Evolutionary conservation across 805 yeast genomes (phyloP), one percentile per base, ranked within the genome.

Genomic region (Candida railenensis): DNA sequence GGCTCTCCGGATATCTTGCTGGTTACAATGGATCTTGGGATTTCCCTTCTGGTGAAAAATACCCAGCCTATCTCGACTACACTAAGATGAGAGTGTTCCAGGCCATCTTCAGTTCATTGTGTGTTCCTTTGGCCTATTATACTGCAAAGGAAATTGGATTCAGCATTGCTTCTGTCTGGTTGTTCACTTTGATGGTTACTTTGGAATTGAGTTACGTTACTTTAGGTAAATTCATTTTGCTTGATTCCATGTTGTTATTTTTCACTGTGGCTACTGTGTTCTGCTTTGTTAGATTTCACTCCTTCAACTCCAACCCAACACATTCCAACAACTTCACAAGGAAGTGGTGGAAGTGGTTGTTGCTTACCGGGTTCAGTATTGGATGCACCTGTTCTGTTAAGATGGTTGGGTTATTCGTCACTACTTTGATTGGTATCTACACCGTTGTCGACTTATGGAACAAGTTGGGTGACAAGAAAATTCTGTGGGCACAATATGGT

Each of bases 371-470:
- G 53, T 69, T 89, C 44, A 74, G 82, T 40, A 82, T 94, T 58
- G 98, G 99, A 37, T 87, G 94, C 65, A 87, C 91, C 16, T 85
- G 92, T 61, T 86, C 96, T 22, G 96, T 90, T 48, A 94, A 94
- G 69, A 89, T 91, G 96, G 98, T 94, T 48, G 99, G 99, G 57
- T 76, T 92, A 47, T 89, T 94, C 59, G 88, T 89, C 50, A 92
- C 96, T 47, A 66, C 89, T 15, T 71, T 90, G 52, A 90, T 94
- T 46, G 99, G 99, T 42, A 78, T 89, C 51, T 89, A 92, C 68
- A 90, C 97, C 19, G 74, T 88, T 34, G 85, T 82, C 44, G 97
- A 94, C 58, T 74, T 94, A 58, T 94, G 97, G 96, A 74, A 71
- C 57, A 81, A 80, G 63, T 80, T 89, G 57, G 96, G 91, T 53